Evolutionary conservation across 306 rosid genomes (phyloP).

Genomic region (Prunus mume): DNA sequence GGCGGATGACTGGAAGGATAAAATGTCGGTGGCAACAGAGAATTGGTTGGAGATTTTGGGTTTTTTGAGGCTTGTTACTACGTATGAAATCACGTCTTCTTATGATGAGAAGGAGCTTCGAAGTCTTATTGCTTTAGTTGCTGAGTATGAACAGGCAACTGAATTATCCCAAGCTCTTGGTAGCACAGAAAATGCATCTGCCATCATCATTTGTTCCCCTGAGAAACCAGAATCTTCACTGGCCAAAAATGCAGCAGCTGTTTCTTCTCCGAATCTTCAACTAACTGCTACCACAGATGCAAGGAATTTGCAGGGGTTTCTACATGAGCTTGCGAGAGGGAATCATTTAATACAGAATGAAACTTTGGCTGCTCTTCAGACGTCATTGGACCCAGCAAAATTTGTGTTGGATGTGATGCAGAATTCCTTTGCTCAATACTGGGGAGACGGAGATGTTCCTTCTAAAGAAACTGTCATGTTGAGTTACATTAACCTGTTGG

Average conservation of each 20-base stretch:
- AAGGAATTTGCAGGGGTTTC: conserved; percentile 19
- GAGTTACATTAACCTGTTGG: conserved; percentile 26
- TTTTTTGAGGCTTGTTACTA: conserved; percentile 41
- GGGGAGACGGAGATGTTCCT: conserved; percentile 22
- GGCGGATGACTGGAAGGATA: conserved; percentile 44
- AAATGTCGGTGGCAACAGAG: conserved; percentile 13
- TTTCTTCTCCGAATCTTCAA: conserved; percentile 22
- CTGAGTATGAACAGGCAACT: conserved; percentile 25
- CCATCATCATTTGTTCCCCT: neutral
- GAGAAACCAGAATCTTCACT: conserved; percentile 21
- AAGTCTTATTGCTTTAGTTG: conserved; percentile 16
- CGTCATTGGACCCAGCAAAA: conserved; percentile 45
- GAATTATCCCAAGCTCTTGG: conserved; percentile 26
- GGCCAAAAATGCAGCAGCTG: conserved; percentile 1
- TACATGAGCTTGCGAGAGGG: conserved; percentile 23
- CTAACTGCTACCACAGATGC: conserved; percentile 11
- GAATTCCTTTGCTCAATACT: conserved; percentile 20
- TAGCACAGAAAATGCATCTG: conserved; percentile 12
- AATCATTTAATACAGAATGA: conserved; percentile 10
- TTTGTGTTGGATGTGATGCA: conserved; percentile 43
- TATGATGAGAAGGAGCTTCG: conserved; percentile 30
- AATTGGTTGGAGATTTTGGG: conserved; percentile 34
- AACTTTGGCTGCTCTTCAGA: conserved; percentile 30
- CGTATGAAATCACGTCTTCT: conserved; percentile 26
- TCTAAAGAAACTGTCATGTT: conserved; percentile 17